phyloP scores from a whole-genome alignment of 148 eudicot genomes.

The Rhododendron kiyosumense region DNA sequence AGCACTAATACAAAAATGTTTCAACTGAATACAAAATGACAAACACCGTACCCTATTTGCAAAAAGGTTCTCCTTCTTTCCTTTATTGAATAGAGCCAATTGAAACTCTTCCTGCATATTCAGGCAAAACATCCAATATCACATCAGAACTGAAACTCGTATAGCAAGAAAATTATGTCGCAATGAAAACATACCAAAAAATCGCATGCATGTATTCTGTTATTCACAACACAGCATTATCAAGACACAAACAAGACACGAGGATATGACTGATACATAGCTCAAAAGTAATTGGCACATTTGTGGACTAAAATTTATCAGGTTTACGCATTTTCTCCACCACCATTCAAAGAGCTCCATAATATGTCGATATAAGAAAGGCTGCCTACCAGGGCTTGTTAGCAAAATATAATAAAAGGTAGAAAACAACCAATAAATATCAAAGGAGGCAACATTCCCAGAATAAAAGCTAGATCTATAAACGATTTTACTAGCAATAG shows the following conservation, averaged over 20 bases:
- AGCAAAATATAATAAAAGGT: not conserved
- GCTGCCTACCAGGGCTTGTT: not conserved
- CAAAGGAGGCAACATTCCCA: not conserved
- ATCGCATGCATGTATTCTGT: not conserved
- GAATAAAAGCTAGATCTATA: not conserved
- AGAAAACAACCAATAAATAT: not conserved
- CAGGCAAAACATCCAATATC: constrained; percentile 5
- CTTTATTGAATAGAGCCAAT: constrained; percentile 83
- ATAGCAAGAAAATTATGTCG: not conserved
- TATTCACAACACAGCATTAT: not conserved
- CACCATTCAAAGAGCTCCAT: not conserved
- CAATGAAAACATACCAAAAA: not conserved
- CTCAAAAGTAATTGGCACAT: not conserved
- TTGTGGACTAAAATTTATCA: not conserved
- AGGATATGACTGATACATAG: not conserved
- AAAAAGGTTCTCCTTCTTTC: constrained; percentile 89
- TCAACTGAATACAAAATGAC: not conserved
- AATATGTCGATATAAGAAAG: not conserved
- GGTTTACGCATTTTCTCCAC: not conserved
- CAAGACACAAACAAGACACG: not conserved
- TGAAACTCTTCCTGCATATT: constrained; percentile 84
- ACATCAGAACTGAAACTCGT: not conserved
- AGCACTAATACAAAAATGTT: not conserved
- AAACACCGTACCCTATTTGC: constrained; percentile 75
- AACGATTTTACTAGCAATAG: not conserved